These are phyloP conservation scores for Epichloe coenophiala DNA, from an alignment of 2,329 filamentous ascomycete species.

Conservation along the genomic window DNA sequence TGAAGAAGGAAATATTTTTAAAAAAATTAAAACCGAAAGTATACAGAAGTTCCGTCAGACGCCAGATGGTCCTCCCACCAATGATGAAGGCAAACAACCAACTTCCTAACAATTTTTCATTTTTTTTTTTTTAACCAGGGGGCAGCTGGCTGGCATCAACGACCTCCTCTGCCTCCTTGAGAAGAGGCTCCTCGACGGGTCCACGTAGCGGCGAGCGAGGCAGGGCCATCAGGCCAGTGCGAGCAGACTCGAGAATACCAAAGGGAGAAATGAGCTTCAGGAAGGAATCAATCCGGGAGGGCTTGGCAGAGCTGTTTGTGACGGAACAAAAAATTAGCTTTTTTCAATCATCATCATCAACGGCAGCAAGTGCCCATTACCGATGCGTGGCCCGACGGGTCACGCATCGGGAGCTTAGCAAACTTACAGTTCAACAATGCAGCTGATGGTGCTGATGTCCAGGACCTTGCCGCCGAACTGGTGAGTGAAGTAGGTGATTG, in stretches of 20 bases:
- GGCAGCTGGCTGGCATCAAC: constrained; percentile 91
- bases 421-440: constrained; percentile 90
- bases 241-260: constrained; percentile 88
- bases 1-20: not conserved
- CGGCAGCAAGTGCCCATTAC: too few species aligned
- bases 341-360: not conserved
- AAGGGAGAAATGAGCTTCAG: constrained; percentile 91
- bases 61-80: constrained; percentile 3
- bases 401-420: not conserved
- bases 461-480: constrained; percentile 96
- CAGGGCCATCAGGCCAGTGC: constrained; percentile 92
- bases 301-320: constrained; percentile 66
- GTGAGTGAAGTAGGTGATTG: constrained; percentile 91
- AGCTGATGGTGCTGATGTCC: constrained; percentile 96
- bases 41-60: constrained; percentile 7
- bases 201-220: constrained; percentile 80
- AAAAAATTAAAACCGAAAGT: not conserved
- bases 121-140: constrained; percentile 53
- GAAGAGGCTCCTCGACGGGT: constrained; percentile 52
- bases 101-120: not conserved
- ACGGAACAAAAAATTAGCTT: not conserved
- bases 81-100: not conserved
- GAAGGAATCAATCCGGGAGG: constrained; percentile 87
- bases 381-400: too few species aligned
- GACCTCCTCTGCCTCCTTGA: constrained; percentile 84